A percentile compares a stretch with the other conserved stretches of the same genome.
phyloP scores from a whole-genome alignment of 1,139 yeast species.

The Zygoascus sp. region DNA sequence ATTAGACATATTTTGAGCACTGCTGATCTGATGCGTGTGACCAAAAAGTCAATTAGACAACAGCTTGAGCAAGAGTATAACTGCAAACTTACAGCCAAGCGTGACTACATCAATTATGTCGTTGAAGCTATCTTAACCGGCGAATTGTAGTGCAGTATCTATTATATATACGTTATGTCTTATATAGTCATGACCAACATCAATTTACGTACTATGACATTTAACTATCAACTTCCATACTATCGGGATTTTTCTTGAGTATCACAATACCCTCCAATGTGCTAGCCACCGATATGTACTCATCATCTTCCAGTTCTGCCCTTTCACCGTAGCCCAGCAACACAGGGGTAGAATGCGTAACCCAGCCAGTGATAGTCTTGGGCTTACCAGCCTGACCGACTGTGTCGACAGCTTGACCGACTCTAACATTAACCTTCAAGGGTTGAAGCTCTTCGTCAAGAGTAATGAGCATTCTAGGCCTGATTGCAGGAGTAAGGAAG shows the following conservation, averaged over 20 bases:
- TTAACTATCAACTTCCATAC: constrained; percentile 59
- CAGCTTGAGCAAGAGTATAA: constrained; percentile 38
- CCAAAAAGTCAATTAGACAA: constrained; percentile 37
- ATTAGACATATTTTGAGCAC: constrained; percentile 36
- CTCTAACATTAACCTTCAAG: constrained; percentile 91
- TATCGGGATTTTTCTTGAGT: constrained; percentile 84
- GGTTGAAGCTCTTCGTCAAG: constrained; percentile 88
- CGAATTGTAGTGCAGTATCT: constrained; percentile 29
- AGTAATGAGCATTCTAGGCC: constrained; percentile 90
- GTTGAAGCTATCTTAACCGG: constrained; percentile 40
- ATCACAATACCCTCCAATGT: constrained; percentile 92
- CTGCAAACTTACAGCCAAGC: constrained; percentile 32
- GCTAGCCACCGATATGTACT: constrained; percentile 76
- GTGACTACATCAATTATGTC: constrained; percentile 39
- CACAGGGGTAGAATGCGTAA: constrained; percentile 96
- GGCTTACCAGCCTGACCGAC: constrained; percentile 99
- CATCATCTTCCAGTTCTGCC: constrained; percentile 95
- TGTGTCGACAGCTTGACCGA: constrained; percentile 97
- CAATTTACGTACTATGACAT: not conserved
- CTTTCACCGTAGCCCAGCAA: constrained; percentile 89
- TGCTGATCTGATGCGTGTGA: constrained; percentile 39
- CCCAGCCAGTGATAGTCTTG: constrained; percentile 98
- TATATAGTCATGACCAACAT: not conserved
- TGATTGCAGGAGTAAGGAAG: constrained; percentile 82
- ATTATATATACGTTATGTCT: not conserved